Evolutionary conservation across 306 rosid species (phyloP), one percentile per base, ranked within the genome.

Genomic region (Canavalia gladiata): DNA sequence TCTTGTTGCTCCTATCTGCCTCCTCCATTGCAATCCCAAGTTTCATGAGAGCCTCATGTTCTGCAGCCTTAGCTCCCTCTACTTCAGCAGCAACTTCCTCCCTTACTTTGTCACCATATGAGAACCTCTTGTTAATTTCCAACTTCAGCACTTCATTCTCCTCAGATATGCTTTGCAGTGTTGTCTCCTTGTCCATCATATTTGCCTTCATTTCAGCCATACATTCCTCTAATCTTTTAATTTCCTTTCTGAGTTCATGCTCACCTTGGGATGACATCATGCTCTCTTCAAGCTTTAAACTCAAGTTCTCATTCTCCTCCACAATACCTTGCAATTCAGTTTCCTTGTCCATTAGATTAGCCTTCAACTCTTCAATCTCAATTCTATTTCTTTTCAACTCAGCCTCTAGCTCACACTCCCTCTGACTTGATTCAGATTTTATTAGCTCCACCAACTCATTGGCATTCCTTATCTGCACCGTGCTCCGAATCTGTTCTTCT

Each of bases 311-410:
- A 9, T 96, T 96, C 88, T 96, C 99, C 72, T 93, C 99, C 30
- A 88, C 80, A 57, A 96, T 91, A 79, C 95, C 83, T 81, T 96
- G 99, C 73, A 93, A 75, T 80, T 96, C 99, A 10, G 97, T 96
- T 85, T 96, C 99, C 83, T 90, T 96, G 45, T 96, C 99, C 99
- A 96, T 92, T 50, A 96, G 72, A 72, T 88, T 89, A 13, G 98
- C 91, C 79, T 90, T 93, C 87, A 93, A 84, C 39, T 92, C 98
- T 67, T 96, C 98, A 55, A 93, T 72, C 42, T 83, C 86, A 41
- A 86, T 81, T 75, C 85, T 91, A 45, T 74, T 83, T 84, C 68
- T 85, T 64, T 81, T 82, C 72, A 93, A 81, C 69, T 91, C 98
- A 2, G 79, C 77, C 79, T 78, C 87, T 50, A 95, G 84, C 75